Evolutionary conservation across 768 basidiomycete genomes (phyloP).

Genomic region (Suillus bovinus): DNA sequence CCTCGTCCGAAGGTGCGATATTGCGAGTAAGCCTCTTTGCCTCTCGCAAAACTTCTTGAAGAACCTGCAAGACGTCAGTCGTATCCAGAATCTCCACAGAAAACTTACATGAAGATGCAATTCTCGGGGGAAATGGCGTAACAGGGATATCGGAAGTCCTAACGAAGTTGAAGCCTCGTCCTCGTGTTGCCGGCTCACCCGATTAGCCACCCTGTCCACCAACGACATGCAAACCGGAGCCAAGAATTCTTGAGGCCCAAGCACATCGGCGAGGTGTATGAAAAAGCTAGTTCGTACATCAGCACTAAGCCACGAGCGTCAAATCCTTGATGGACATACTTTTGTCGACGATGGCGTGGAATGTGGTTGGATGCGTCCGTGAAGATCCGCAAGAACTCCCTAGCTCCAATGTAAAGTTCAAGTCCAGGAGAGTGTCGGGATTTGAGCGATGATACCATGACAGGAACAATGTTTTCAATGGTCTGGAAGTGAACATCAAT

Average conservation of each 20-base stretch:
- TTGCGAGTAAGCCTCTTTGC: conserved; percentile 54
- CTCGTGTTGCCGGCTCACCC: conserved; percentile 59
- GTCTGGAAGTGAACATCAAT: conserved; percentile 51
- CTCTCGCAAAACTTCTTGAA: conserved; percentile 69
- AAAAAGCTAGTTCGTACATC: conserved; percentile 65
- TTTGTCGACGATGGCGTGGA: conserved; percentile 88
- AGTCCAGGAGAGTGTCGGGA: conserved; percentile 51
- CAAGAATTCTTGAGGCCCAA: conserved; percentile 81
- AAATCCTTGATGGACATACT: conserved; percentile 47
- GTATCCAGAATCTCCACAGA: not conserved
- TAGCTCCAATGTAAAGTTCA: conserved; percentile 66
- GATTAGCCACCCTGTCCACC: conserved; percentile 73
- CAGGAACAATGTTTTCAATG: conserved; percentile 89
- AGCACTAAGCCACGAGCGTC: conserved; percentile 9
- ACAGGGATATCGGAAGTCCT: conserved; percentile 63
- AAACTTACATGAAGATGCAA: conserved; percentile 54
- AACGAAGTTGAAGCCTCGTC: conserved; percentile 63
- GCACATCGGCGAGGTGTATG: conserved; percentile 77
- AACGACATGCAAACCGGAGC: conserved; percentile 83
- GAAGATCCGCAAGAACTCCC: conserved; percentile 87
- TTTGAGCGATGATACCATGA: conserved; percentile 83
- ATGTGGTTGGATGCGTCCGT: conserved; percentile 91
- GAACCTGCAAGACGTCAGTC: conserved; percentile 40
- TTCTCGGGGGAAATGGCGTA: conserved; percentile 52
- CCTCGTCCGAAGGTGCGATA: conserved; percentile 38